Evolutionary conservation across 352 stramenopile genomes (phyloP).

Genomic region (Phytophthora pluvialis): DNA sequence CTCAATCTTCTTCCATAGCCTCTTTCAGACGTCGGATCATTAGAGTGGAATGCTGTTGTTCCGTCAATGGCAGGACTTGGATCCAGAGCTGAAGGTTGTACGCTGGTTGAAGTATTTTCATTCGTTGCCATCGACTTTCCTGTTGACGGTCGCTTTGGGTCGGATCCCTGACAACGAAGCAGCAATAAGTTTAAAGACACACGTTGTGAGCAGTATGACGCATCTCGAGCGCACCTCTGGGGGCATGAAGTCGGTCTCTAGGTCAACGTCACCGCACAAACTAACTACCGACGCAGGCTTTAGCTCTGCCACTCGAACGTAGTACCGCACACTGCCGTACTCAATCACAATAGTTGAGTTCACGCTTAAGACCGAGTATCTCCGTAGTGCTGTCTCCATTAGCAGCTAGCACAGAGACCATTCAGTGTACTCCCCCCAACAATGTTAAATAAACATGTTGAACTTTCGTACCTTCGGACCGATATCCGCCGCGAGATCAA

Average conservation of each 20-base stretch:
- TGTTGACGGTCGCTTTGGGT: conserved; percentile 26
- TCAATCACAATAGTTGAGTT: conserved; percentile 62
- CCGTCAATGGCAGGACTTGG: background rate
- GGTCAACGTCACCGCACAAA: conserved; percentile 69
- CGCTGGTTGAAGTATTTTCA: background rate
- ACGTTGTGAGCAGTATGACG: background rate
- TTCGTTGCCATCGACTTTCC: background rate
- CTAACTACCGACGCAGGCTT: conserved; percentile 54
- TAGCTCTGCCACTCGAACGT: conserved; percentile 58
- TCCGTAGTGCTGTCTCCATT: conserved; percentile 62
- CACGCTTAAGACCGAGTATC: conserved; percentile 63
- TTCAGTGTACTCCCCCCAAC: background rate
- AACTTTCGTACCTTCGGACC: conserved; percentile 53
- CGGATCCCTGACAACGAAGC: conserved; percentile 12
- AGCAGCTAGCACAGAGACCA: conserved; percentile 36
- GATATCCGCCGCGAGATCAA: conserved; percentile 59
- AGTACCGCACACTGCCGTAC: conserved; percentile 50
- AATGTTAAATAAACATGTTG: background rate
- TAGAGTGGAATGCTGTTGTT: background rate
- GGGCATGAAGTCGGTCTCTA: conserved; percentile 62
- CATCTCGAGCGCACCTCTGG: conserved; percentile 33
- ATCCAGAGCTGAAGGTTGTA: background rate
- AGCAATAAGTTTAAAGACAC: background rate
- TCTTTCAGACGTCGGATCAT: background rate
- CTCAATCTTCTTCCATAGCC: conserved; percentile 24